A percentile compares a stretch with the other conserved stretches of the same genome.
These are phyloP conservation scores for Lactuca sativa DNA, from an alignment of 129 eudicot genomes.

Conservation along the genomic window DNA sequence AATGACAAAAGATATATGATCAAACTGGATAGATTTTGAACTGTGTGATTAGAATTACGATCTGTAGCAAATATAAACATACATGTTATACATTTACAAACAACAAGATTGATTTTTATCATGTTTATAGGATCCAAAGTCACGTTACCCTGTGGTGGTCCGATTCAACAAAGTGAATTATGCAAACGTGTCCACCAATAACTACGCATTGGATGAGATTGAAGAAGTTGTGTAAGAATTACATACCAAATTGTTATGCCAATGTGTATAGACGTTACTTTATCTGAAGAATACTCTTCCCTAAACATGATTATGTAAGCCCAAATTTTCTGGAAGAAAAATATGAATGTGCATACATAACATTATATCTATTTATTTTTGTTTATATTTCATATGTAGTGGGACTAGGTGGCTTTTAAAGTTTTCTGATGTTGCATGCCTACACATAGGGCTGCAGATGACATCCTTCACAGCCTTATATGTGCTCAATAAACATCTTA, in stretches of 20 bases:
- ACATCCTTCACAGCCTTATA: no score
- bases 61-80: background rate
- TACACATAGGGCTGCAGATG: no score
- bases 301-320: constrained; percentile 6
- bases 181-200: constrained; percentile 60
- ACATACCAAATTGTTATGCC: background rate
- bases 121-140: constrained; percentile 40
- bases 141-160: constrained; percentile 55
- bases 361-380: background rate
- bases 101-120: no score
- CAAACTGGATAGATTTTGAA: no score
- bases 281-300: constrained; percentile 17
- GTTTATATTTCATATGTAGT: no score
- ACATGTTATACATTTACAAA: no score
- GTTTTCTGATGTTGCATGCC: no score
- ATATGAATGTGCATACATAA: constrained; percentile 19
- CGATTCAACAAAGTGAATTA: constrained; percentile 61
- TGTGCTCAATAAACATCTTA: no score
- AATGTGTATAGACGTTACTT: constrained; percentile 20
- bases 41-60: no score
- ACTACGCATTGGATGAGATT: constrained; percentile 55
- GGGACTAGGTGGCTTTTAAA: no score
- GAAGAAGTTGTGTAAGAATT: constrained; percentile 34
- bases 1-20: no score
- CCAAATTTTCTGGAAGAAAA: constrained; percentile 15